A percentile compares a stretch with the other conserved stretches of the same genome.
Conservation (phyloP, 2,329 filamentous ascomycete species). For the Colletotrichum agaves region DNA sequence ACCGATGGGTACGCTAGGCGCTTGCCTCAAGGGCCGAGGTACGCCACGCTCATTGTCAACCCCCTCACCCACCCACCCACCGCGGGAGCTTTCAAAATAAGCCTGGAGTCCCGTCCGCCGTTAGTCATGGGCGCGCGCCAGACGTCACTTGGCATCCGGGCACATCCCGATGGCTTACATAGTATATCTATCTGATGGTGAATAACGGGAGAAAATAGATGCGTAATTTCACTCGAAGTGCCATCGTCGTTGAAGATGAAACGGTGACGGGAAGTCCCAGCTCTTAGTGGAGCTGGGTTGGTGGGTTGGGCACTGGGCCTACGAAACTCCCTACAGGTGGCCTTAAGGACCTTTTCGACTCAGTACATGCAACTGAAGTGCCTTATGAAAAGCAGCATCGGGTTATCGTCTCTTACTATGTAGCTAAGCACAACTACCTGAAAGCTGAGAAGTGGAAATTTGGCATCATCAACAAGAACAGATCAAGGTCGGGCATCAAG, state of each 20-base stretch:
- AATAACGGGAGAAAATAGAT: conserved; percentile 23
- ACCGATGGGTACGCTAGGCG: background rate
- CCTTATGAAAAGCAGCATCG: too few species aligned
- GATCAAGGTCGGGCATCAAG: too few species aligned
- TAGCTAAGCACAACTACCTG: too few species aligned
- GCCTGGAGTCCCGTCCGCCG: conserved; percentile 9
- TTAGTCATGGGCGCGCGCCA: conserved; percentile 13
- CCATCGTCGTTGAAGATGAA: background rate
- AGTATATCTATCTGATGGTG: background rate
- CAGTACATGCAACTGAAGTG: too few species aligned
- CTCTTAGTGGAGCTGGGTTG: too few species aligned
- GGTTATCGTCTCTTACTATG: too few species aligned
- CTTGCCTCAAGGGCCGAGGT: background rate
- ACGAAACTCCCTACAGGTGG: background rate
- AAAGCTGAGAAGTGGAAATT: too few species aligned
- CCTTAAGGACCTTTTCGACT: background rate
- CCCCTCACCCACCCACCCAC: too few species aligned
- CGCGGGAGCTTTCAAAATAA: conserved; percentile 3
- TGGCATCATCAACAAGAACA: too few species aligned
- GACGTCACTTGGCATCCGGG: conserved; percentile 23
- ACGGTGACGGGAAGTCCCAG: background rate
- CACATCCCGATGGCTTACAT: conserved; percentile 10
- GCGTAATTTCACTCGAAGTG: conserved; percentile 14
- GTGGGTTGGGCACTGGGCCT: background rate
- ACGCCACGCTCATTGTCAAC: background rate